Base-by-base conservation (phyloP, 2,329 filamentous ascomycete genomes). In the Fonsecaea multimorphosa region DNA sequence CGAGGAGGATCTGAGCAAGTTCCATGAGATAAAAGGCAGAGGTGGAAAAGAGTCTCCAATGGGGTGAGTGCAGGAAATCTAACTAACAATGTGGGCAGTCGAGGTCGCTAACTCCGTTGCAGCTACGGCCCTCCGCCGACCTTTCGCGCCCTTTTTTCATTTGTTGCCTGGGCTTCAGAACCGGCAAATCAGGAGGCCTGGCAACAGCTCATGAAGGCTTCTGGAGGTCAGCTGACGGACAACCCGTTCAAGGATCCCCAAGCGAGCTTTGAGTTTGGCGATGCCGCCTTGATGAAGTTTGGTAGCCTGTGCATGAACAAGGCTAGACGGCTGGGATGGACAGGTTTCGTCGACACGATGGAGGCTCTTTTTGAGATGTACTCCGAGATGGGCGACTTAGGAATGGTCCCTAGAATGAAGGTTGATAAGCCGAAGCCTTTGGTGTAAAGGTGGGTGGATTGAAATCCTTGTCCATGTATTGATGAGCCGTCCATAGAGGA, bases 161-260 rank as follows among this genome's bases (percentile, higher is more conserved):
- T 85, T 0, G 73, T 76, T 0, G 75, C 80, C 19, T 86, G 83
- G 84, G 80, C 82, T 0, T 74, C 77, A 59, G 72, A 78, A 51
- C 71, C 75, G 0, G 78, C 80, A 36, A 82, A 84, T 3, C 73
- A 78, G 49, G 69, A 78, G 22, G 79, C 80, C 1, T 85, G 83
- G 83, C 73, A 74, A 44, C 78, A 81, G 64, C 73, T 85, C 4
- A 77, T 78, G 40, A 66, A 75, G 58, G 74, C 79, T 69, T 73
- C 85, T 64, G 72, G 75, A 1, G 67, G 67, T 3, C 70, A 77
- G 44, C 56, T 73, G 4, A 72, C 66, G 3, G 63, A 72, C 51
- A 65, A 72, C 51, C 72, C 72, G 11, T 73, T 73, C 51, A 62
- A 64, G n/a, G 71, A 73, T 56, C 55, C 67, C 29, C 68, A 70